phyloP scores from a whole-genome alignment of 805 yeast species.

The Pichia exigua region DNA sequence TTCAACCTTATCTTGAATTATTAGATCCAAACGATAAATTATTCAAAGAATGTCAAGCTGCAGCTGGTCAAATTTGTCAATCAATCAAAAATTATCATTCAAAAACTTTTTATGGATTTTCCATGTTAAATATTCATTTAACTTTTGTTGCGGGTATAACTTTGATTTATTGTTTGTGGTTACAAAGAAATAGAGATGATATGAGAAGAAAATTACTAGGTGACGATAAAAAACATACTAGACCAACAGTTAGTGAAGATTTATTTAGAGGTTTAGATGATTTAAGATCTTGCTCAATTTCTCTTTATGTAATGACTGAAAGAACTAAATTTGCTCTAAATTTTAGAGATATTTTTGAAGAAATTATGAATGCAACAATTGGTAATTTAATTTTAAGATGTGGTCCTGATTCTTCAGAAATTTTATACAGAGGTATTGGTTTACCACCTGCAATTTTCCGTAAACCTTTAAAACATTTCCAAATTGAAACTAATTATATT shows the following conservation, averaged over 20 bases:
- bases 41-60: slow-evolving; percentile 61
- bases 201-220: slow-evolving; percentile 46
- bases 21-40: slow-evolving; percentile 53
- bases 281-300: slow-evolving; percentile 55
- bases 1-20: slow-evolving; percentile 58
- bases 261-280: slow-evolving; percentile 52
- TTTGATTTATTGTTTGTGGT: slow-evolving; percentile 57
- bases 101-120: slow-evolving; percentile 53
- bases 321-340: slow-evolving; percentile 53
- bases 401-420: slow-evolving; percentile 54
- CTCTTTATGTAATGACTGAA: slow-evolving; percentile 59
- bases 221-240: slow-evolving; percentile 50
- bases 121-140: slow-evolving; percentile 59
- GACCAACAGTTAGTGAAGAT: slow-evolving; percentile 49
- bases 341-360: slow-evolving; percentile 63
- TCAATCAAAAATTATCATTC: slow-evolving; percentile 56
- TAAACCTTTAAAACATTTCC: slow-evolving; percentile 32
- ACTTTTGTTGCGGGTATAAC: slow-evolving; percentile 66
- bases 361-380: slow-evolving; percentile 54
- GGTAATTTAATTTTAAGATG: slow-evolving; percentile 55
- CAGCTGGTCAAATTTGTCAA: slow-evolving; percentile 64
- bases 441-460: slow-evolving; percentile 56
- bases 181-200: slow-evolving; percentile 55
- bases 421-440: slow-evolving; percentile 37
- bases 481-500: slow-evolving; percentile 26